These are phyloP conservation scores for Aspergillus spinulosporus DNA, from an alignment of 2,329 filamentous ascomycete species.

Conservation along the genomic window DNA sequence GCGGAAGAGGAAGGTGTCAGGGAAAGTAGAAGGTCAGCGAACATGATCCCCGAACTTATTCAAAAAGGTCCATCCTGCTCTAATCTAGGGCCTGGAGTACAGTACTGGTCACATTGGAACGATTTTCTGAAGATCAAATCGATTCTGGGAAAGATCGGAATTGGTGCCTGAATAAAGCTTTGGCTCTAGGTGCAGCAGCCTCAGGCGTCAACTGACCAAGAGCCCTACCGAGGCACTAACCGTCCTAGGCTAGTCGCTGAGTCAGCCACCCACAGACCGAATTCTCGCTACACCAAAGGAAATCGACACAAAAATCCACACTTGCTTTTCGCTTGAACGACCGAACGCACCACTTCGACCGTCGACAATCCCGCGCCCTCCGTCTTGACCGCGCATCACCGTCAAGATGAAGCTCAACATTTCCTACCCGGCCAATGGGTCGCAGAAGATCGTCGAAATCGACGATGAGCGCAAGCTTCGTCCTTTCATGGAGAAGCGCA, in stretches of 20 bases:
- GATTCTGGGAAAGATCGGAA: background rate
- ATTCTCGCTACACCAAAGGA: slow-evolving; percentile 46
- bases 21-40: background rate
- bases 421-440: slow-evolving; percentile 97
- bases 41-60: no score
- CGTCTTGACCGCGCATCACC: slow-evolving; percentile 51
- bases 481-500: slow-evolving; percentile 97
- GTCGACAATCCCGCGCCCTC: slow-evolving; percentile 47
- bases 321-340: slow-evolving; percentile 26
- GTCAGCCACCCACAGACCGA: slow-evolving; percentile 41
- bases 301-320: slow-evolving; percentile 40
- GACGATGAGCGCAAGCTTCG: slow-evolving; percentile 99
- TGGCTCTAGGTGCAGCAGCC: background rate
- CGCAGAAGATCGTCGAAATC: slow-evolving; percentile 98
- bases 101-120: background rate
- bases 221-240: slow-evolving; percentile 27
- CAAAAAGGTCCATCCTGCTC: background rate
- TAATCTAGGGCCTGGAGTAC: background rate
- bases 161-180: background rate
- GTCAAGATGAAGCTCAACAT: slow-evolving; percentile 76
- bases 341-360: slow-evolving; percentile 35
- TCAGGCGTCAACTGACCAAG: slow-evolving; percentile 21
- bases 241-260: slow-evolving; percentile 35
- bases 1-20: background rate
- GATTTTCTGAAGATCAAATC: background rate